These are phyloP conservation scores for Ophiognomonia clavigignenti-juglandacearum DNA, from an alignment of 2,329 filamentous ascomycete genomes.

Conservation along the genomic window DNA sequence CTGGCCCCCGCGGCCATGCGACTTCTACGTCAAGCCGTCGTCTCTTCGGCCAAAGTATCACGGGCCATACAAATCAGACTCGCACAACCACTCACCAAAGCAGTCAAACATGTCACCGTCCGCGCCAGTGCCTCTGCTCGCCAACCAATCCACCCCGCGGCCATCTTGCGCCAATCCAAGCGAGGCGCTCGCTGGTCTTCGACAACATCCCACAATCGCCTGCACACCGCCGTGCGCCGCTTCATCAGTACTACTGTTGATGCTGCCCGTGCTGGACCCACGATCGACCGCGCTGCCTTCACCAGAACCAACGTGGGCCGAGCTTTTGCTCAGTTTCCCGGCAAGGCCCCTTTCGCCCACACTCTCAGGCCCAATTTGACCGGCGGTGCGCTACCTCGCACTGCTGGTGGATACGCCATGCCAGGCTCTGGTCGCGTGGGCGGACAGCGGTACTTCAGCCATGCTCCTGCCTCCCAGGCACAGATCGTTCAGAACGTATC, in stretches of 20 bases:
- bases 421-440: slow-evolving; percentile 63
- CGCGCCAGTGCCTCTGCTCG: slow-evolving; percentile 34
- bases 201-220: slow-evolving; percentile 34
- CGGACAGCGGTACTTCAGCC: slow-evolving; percentile 82
- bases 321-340: slow-evolving; percentile 57
- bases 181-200: slow-evolving; percentile 45
- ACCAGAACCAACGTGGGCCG: slow-evolving; percentile 45
- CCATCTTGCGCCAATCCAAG: slow-evolving; percentile 46
- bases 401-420: slow-evolving; percentile 81
- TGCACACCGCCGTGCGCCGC: slow-evolving; percentile 43
- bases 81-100: slow-evolving; percentile 39
- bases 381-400: slow-evolving; percentile 76
- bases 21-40: slow-evolving; percentile 46
- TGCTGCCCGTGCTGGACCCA: slow-evolving; percentile 26
- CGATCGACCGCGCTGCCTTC: slow-evolving; percentile 44
- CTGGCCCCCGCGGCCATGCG: slow-evolving; percentile 53
- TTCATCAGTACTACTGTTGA: slow-evolving; percentile 43
- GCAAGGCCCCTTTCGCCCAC: slow-evolving; percentile 79
- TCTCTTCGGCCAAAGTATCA: slow-evolving; percentile 37
- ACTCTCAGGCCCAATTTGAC: slow-evolving; percentile 89
- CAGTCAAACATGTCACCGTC: slow-evolving; percentile 41
- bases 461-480: slow-evolving; percentile 76
- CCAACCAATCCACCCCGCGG: slow-evolving; percentile 48
- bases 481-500: slow-evolving; percentile 96
- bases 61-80: slow-evolving; percentile 48